Evolutionary conservation across 164 flowering plant species (phyloP).

Genomic region (Stephania yunnanensis): DNA sequence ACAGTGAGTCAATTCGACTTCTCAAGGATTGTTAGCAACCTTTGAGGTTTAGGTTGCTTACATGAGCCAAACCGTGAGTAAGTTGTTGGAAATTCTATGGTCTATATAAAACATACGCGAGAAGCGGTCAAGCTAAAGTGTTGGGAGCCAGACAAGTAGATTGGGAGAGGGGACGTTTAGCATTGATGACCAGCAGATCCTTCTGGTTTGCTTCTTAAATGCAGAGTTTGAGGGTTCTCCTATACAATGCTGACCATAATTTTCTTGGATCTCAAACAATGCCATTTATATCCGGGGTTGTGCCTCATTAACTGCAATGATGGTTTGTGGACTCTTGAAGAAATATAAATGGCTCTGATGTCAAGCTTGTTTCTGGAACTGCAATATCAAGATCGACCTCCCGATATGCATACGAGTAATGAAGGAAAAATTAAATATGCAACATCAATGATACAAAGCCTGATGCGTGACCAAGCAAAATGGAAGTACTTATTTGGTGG

Average conservation of each 20-base stretch:
- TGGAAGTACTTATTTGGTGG: background rate
- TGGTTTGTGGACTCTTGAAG: background rate
- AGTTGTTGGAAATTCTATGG: no score
- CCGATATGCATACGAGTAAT: background rate
- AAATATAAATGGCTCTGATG: background rate
- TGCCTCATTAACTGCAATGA: background rate
- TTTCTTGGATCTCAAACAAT: background rate
- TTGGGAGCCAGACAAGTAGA: no score
- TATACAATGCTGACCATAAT: background rate
- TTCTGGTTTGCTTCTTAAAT: no score
- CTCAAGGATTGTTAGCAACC: no score
- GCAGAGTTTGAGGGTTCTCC: background rate
- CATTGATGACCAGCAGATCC: no score
- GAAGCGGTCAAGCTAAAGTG: no score
- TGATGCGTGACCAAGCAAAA: background rate
- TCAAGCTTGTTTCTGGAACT: background rate
- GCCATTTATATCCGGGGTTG: background rate
- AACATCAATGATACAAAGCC: background rate
- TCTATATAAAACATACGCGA: no score
- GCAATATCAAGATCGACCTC: background rate
- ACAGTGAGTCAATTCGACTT: no score
- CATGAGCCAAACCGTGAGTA: no score
- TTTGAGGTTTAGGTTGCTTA: no score
- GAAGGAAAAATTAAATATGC: background rate
- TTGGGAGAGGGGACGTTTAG: no score